Percentiles rank a stretch among this genome's conserved stretches.
These are phyloP conservation scores for Scheffersomyces segobiensis DNA, from an alignment of 1,139 yeast genomes.

Conservation along the genomic window DNA sequence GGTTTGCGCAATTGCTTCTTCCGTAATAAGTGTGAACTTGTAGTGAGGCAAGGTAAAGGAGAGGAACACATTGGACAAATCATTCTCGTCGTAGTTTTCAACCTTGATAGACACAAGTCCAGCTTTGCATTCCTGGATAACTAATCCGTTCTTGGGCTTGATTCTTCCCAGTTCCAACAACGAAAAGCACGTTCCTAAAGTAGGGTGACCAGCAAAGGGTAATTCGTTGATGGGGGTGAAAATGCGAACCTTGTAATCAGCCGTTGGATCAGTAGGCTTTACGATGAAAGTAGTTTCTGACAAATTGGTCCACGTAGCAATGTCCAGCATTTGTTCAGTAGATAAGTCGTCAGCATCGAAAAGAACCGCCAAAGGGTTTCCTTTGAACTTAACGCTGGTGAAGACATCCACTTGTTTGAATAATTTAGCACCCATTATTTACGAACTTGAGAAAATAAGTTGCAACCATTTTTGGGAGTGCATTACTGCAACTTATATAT, in stretches of 20 bases:
- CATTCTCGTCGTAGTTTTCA: slow-evolving; percentile 7
- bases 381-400: slow-evolving; percentile 39
- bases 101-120: slow-evolving; percentile 39
- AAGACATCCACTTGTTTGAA: slow-evolving; percentile 57
- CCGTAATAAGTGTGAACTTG: slow-evolving; percentile 19
- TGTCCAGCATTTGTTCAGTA: slow-evolving; percentile 39
- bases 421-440: slow-evolving; percentile 4
- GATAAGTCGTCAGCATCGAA: slow-evolving; percentile 33
- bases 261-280: slow-evolving; percentile 24
- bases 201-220: slow-evolving; percentile 65
- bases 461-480: background rate
- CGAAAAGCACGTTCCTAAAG: slow-evolving; percentile 52
- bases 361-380: slow-evolving; percentile 59
- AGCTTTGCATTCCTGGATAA: slow-evolving; percentile 45
- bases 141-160: slow-evolving; percentile 20
- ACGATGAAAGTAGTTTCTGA: slow-evolving; percentile 56
- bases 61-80: slow-evolving; percentile 6
- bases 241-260: slow-evolving; percentile 50
- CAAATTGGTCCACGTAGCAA: slow-evolving; percentile 58
- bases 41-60: slow-evolving; percentile 26
- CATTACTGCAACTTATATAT: too few relatives aligned
- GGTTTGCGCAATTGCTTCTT: slow-evolving; percentile 16
- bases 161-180: slow-evolving; percentile 32
- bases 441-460: background rate
- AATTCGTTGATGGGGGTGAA: slow-evolving; percentile 47